These are phyloP conservation scores for Russula ochroleuca DNA, from an alignment of 768 basidiomycete species.

Conservation along the genomic window DNA sequence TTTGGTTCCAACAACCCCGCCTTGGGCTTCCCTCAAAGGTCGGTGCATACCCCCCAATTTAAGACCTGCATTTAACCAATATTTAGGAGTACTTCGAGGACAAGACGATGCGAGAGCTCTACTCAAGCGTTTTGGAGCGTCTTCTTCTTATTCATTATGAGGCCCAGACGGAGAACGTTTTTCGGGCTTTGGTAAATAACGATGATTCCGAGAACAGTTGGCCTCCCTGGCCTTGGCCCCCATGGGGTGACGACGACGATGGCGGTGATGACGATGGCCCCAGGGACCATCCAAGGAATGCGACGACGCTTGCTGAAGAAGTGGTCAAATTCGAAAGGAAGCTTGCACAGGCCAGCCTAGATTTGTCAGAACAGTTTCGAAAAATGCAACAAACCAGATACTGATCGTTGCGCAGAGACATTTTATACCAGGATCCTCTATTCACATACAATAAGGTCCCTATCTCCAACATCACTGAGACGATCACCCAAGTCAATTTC, in stretches of 20 bases:
- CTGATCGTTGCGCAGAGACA: constrained; percentile 43
- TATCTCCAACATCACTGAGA: constrained; percentile 61
- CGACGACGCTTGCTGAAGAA: constrained; percentile 59
- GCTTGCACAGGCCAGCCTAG: constrained; percentile 74
- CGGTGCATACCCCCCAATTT: background rate
- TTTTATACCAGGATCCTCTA: constrained; percentile 73
- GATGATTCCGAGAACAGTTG: constrained; percentile 47
- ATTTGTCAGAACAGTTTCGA: constrained; percentile 50
- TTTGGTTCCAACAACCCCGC: constrained; percentile 80
- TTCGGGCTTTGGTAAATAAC: constrained; percentile 28
- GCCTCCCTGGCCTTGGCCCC: constrained; percentile 86
- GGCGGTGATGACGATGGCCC: constrained; percentile 46
- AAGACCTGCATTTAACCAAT: constrained; percentile 4
- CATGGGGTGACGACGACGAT: constrained; percentile 53
- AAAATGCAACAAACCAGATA: background rate
- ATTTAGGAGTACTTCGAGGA: constrained; percentile 87
- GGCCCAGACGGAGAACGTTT: constrained; percentile 35
- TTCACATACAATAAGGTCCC: constrained; percentile 83
- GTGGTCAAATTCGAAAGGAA: constrained; percentile 76
- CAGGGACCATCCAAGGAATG: constrained; percentile 49
- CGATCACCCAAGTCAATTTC: constrained; percentile 76
- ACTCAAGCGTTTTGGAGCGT: constrained; percentile 61
- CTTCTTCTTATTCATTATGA: constrained; percentile 59
- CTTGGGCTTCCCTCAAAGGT: constrained; percentile 89
- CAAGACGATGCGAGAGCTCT: constrained; percentile 58